Evolutionary conservation across 2,329 filamentous ascomycete genomes (phyloP), one percentile per base, ranked within the genome.

Genomic region (Nectriaceae sp.): DNA sequence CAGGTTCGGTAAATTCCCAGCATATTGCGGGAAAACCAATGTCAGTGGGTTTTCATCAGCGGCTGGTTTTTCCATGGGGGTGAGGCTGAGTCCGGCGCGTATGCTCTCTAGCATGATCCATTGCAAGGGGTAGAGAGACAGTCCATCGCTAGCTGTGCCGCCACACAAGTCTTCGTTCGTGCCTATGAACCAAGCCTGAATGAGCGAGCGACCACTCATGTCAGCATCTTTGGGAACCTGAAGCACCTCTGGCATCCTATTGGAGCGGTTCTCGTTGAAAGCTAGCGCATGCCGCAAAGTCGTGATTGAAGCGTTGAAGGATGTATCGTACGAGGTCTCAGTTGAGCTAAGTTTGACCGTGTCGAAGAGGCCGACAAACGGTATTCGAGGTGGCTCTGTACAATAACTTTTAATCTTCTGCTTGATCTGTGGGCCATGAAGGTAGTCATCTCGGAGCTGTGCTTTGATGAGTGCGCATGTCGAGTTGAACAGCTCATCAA

Each of bases 21-120:
- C 59, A 3, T 51, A 62, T 10, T 62, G 59, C 4, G 59, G 59
- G 18, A 62, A 62, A 1, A 59, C 33, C 1, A 62, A 37, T 1
- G 50, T n/a, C 22, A 62, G 40, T 0, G 59, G 45, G 6, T 53
- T 52, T 1, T 57, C 50, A 2, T 5, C 38, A 1, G 38, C 19
- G 0, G 37, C 46, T 11, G 50, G 46, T 11, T 56, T 50, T 1
- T 38, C 40, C 21, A 40, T 49, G 1, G 40, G 31, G 1, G 41
- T 26, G 2, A 62, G 13, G 2, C 26, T 42, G 0, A 62, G 50
- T 0, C 59, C 59, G 1, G 46, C 49, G 10, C 45, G 42, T 4
- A 62, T 41, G 11, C 59, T 59, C 36, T 62, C 59, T 0, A 62
- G 11, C 10, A 61, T 10, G 6, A 62, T 62, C 59, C 59, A 62